Evolutionary conservation across 495 filamentous ascomycete species (phyloP).

Genomic region (Penicillium desertorum): DNA sequence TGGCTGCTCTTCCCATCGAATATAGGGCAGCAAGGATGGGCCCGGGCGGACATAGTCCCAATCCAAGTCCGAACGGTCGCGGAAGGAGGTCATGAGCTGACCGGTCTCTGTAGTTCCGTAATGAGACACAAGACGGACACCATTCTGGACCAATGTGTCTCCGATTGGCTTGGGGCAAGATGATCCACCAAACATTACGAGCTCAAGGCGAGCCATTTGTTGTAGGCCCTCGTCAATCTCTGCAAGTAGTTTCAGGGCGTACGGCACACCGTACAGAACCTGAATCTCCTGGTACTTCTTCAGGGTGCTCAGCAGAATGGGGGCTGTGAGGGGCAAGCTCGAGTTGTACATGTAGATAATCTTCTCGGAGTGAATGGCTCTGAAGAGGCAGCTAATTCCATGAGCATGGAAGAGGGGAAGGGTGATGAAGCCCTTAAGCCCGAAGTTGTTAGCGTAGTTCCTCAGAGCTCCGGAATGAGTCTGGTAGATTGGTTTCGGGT

Average conservation of each 20-base stretch:
- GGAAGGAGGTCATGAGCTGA: slow-evolving; percentile 52
- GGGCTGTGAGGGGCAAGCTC: slow-evolving; percentile 41
- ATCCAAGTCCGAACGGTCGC: slow-evolving; percentile 46
- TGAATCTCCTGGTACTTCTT: slow-evolving; percentile 37
- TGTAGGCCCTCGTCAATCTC: slow-evolving; percentile 44
- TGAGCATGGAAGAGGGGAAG: slow-evolving; percentile 55
- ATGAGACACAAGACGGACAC: slow-evolving; percentile 51
- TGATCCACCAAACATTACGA: slow-evolving; percentile 51
- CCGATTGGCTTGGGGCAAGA: slow-evolving; percentile 52
- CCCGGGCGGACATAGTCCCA: slow-evolving; percentile 61
- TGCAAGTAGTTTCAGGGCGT: slow-evolving; percentile 48
- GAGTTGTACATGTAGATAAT: slow-evolving; percentile 48
- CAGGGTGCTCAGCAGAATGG: slow-evolving; percentile 41
- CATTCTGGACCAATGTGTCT: slow-evolving; percentile 48
- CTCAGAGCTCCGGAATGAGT: slow-evolving; percentile 40
- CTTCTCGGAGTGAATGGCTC: slow-evolving; percentile 42
- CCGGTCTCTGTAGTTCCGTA: slow-evolving; percentile 53
- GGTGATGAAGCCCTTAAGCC: slow-evolving; percentile 48
- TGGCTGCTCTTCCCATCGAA: slow-evolving; percentile 52
- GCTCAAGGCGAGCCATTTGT: slow-evolving; percentile 35
- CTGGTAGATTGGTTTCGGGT: slow-evolving; percentile 43
- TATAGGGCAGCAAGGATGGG: slow-evolving; percentile 24
- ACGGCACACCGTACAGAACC: slow-evolving; percentile 48
- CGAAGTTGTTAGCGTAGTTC: slow-evolving; percentile 43
- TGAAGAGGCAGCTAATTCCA: slow-evolving; percentile 50